phyloP scores from a whole-genome alignment of 1,284 basidiomycete species.

The Microstroma glucosiphilum region DNA sequence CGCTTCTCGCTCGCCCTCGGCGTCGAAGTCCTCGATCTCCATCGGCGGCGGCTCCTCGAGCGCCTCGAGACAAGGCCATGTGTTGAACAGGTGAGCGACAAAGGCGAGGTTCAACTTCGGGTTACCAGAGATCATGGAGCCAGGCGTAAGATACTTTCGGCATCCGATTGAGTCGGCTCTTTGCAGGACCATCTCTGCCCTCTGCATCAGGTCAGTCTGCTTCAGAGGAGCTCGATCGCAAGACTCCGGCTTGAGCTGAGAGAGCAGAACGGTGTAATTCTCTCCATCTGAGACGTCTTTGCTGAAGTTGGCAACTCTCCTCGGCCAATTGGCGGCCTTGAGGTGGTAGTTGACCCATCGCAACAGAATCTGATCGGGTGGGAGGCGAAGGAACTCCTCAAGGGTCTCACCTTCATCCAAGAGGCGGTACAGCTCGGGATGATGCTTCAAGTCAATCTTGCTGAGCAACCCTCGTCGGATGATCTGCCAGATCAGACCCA shows the following conservation, averaged over 20 bases:
- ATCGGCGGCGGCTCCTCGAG: constrained; percentile 69
- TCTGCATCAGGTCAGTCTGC: constrained; percentile 69
- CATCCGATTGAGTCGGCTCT: constrained; percentile 90
- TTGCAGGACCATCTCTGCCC: constrained; percentile 85
- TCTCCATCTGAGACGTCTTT: constrained; percentile 90
- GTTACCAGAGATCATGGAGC: constrained; percentile 85
- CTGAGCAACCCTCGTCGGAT: constrained; percentile 86
- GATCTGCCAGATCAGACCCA: constrained; percentile 98
- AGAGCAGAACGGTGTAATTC: constrained; percentile 91
- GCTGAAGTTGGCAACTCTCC: constrained; percentile 91
- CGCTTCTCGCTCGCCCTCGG: constrained; percentile 95
- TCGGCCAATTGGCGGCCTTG: constrained; percentile 85
- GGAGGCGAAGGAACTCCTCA: constrained; percentile 85
- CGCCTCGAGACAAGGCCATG: constrained; percentile 67
- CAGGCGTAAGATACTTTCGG: constrained; percentile 87
- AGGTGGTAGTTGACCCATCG: constrained; percentile 99
- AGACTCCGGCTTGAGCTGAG: constrained; percentile 79
- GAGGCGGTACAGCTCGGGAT: constrained; percentile 90
- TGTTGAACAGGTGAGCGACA: constrained; percentile 98
- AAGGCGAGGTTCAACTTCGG: constrained; percentile 98
- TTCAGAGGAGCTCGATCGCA: constrained; percentile 90
- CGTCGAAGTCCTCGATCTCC: constrained; percentile 92
- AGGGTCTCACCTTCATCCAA: constrained; percentile 95
- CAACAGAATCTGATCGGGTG: constrained; percentile 91
- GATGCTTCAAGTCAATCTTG: constrained; percentile 95